Conservation (phyloP, 2,329 filamentous ascomycete species). For the Xylariaceae sp. region DNA sequence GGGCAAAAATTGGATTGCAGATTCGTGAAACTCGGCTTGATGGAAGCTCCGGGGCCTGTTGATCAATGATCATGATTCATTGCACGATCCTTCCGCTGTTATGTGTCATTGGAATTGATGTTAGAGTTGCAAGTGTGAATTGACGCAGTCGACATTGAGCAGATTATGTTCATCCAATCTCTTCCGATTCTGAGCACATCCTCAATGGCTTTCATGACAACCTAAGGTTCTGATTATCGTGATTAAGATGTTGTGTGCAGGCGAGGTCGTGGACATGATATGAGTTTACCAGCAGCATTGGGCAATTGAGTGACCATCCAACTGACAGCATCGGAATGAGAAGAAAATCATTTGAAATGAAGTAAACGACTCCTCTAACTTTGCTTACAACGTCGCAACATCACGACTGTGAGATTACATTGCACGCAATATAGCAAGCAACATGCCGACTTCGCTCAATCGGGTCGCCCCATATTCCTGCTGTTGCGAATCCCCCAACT, state of each 20-base stretch:
- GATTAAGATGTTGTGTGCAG: neutral
- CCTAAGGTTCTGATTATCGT: neutral
- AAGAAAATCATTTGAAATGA: neutral
- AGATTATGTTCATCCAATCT: neutral
- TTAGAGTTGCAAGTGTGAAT: too few species aligned
- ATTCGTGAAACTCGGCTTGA: constrained; percentile 35
- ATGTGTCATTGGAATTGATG: too few species aligned
- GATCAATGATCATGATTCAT: too few species aligned
- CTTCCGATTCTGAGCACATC: neutral
- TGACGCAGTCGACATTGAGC: neutral
- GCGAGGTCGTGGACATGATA: neutral
- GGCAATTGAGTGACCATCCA: neutral
- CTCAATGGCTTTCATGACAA: neutral
- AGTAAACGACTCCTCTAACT: neutral
- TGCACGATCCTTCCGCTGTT: too few species aligned
- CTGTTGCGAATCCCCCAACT: too few species aligned
- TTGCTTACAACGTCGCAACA: neutral
- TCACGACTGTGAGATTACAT: neutral
- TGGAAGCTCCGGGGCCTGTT: constrained; percentile 32
- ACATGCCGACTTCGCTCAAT: neutral
- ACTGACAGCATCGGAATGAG: neutral
- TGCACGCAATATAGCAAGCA: neutral
- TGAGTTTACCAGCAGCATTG: neutral
- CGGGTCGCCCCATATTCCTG: neutral
- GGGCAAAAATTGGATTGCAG: neutral